Base-by-base conservation (phyloP, 2,329 filamentous ascomycete species). In the Phialophora tarda region DNA sequence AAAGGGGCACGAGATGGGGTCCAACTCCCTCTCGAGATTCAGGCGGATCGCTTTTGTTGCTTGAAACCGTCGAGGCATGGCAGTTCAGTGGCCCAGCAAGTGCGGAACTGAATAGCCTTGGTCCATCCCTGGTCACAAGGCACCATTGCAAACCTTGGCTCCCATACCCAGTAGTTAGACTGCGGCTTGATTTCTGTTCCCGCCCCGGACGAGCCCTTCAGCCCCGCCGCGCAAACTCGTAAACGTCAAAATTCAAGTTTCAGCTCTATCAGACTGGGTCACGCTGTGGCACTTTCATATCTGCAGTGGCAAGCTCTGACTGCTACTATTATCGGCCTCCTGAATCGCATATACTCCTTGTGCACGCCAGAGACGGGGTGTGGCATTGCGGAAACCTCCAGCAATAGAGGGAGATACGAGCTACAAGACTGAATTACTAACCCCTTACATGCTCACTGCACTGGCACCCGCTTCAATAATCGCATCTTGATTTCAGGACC, bases 191-290 rank as follows among this genome's bases (percentile, higher is more conserved):
- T 41, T 61, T 50, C 59, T 61, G 51, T 61, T 61, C 48, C 59
- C 48, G 59, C 48, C 47, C 48, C 24, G 47, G 28, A 17, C 47
- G 48, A 30, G 53, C 47, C n/a, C 24, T 38, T 61, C 12, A 38
- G 30, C 58, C 59, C 58, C 59, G 38, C 59, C 47, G 32, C 23
- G 59, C 44, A 61, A 61, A 26, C 47, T 61, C 59, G 59, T 54
- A 61, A 41, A 41, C n/a, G 57, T 17, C 59, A 51, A 61, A 61
- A 41, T 44, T 61, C 59, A 17, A 21, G 57, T 65, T 65, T 65
- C 63, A 65, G 63, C 63, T 65, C 41, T 26, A 60, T 54, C 38
- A 23, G 51, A 44, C 24, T 58, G 63, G 58, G 57, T 65, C 63
- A 65, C 58, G 63, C 63, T 38, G 47, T 59, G 17, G 62, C n/a